A percentile compares a stretch with the other conserved stretches of the same genome.
Evolutionary conservation across 2,329 filamentous ascomycete species (phyloP).

Genomic region (Lecanosticta acicola): DNA sequence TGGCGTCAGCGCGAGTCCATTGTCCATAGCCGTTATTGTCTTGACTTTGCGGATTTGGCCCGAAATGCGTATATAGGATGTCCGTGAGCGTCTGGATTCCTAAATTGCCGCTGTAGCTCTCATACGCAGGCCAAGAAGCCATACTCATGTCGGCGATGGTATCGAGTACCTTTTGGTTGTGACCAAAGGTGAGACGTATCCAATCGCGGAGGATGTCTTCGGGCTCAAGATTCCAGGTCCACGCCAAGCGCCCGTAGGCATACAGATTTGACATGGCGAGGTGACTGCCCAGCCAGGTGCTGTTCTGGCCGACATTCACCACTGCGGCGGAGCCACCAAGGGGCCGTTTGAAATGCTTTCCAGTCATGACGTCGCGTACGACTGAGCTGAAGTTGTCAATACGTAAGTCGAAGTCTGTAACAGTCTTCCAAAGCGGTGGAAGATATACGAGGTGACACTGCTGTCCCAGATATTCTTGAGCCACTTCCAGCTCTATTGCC

Average conservation of each 20-base stretch:
- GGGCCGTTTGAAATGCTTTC: constrained; percentile 52
- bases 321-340: constrained; percentile 61
- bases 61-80: constrained; percentile 61
- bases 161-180: constrained; percentile 50
- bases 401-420: constrained; percentile 62
- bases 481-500: constrained; percentile 61
- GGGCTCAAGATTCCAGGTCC: constrained; percentile 52
- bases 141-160: constrained; percentile 59
- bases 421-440: constrained; percentile 61
- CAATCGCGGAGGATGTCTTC: constrained; percentile 56
- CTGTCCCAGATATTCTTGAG: constrained; percentile 67
- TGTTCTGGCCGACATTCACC: constrained; percentile 60
- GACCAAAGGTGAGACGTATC: constrained; percentile 61
- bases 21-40: constrained; percentile 66
- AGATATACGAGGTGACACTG: constrained; percentile 65
- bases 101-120: constrained; percentile 65
- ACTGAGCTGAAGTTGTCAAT: constrained; percentile 52
- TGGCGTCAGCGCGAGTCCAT: constrained; percentile 61
- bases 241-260: constrained; percentile 61
- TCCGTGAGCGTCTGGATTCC: constrained; percentile 65
- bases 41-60: constrained; percentile 61
- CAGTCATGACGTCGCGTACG: constrained; percentile 57
- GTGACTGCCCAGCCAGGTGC: constrained; percentile 64
- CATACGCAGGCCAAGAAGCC: constrained; percentile 65
- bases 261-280: constrained; percentile 68